phyloP scores from a whole-genome alignment of 495 filamentous ascomycete species.

The Diplogelasinospora grovesii region DNA sequence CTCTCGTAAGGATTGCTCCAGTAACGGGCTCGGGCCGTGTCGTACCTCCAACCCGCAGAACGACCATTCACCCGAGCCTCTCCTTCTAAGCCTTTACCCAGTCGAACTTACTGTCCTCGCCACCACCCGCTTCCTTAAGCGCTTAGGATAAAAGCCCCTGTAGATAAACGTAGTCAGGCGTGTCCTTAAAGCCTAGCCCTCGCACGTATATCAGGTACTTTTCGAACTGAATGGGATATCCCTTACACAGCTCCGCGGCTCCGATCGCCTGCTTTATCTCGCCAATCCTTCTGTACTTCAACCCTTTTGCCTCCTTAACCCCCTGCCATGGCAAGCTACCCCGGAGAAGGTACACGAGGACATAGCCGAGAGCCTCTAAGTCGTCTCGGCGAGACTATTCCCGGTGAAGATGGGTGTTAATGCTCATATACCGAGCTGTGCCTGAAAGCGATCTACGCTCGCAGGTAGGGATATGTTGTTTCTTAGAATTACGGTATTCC shows the following conservation, averaged over 20 bases:
- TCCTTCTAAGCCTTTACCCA: too few relatives aligned
- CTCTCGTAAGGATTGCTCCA: too few relatives aligned
- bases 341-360: conserved; percentile 99
- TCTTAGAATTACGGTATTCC: conserved; percentile 99
- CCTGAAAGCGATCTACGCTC: conserved; percentile 99
- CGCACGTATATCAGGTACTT: conserved; percentile 99
- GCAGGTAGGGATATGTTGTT: conserved; percentile 98
- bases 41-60: too few relatives aligned
- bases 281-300: conserved; percentile 99
- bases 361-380: conserved; percentile 98
- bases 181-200: conserved; percentile 97
- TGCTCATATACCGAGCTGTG: conserved; percentile 97
- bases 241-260: conserved; percentile 98
- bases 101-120: too few relatives aligned
- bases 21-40: too few relatives aligned
- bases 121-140: too few relatives aligned
- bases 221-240: conserved; percentile 98
- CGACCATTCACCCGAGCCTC: too few relatives aligned
- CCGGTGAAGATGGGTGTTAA: conserved; percentile 98
- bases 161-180: conserved; percentile 99
- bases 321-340: conserved; percentile 99
- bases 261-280: conserved; percentile 99
- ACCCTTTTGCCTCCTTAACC: conserved; percentile 99
- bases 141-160: too few relatives aligned
- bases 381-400: conserved; percentile 99